Conservation (phyloP, 2,329 filamentous ascomycete genomes). For the Aspergillus piperis region DNA sequence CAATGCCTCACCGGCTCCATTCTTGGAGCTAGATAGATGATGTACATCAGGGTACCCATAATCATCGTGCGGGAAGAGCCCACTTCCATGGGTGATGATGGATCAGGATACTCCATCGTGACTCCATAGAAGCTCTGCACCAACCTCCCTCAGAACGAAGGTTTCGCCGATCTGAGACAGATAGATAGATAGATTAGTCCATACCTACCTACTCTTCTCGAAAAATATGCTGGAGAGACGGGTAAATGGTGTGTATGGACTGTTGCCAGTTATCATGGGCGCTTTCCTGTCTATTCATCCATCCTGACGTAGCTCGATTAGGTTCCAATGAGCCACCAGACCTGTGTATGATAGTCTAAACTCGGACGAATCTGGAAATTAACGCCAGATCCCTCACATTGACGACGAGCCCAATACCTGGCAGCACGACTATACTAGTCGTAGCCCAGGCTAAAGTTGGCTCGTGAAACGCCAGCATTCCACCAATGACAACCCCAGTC, state of each 20-base stretch:
- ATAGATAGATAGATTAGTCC: too few species aligned
- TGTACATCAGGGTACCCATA: constrained; percentile 1
- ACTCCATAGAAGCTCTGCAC: neutral
- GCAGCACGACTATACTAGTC: neutral
- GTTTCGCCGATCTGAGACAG: too few species aligned
- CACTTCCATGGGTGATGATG: neutral
- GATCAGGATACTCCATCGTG: neutral
- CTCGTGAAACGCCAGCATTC: constrained; percentile 9
- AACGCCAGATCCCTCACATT: constrained; percentile 13
- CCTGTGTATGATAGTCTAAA: neutral
- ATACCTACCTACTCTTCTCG: neutral
- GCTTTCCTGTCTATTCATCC: neutral
- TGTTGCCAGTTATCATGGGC: neutral
- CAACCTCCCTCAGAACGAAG: neutral
- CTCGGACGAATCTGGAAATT: constrained; percentile 4
- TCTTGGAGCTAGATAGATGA: constrained; percentile 1
- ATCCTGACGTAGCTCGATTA: constrained; percentile 6
- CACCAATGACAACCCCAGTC: constrained; percentile 1
- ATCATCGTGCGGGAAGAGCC: constrained; percentile 5
- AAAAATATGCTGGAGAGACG: too few species aligned
- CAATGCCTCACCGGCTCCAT: constrained; percentile 9
- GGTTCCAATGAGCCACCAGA: neutral
- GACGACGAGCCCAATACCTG: neutral
- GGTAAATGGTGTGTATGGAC: neutral
- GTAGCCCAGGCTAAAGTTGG: neutral